These are phyloP conservation scores for Colletotrichum sp. DNA, from an alignment of 2,329 filamentous ascomycete genomes.

Conservation along the genomic window DNA sequence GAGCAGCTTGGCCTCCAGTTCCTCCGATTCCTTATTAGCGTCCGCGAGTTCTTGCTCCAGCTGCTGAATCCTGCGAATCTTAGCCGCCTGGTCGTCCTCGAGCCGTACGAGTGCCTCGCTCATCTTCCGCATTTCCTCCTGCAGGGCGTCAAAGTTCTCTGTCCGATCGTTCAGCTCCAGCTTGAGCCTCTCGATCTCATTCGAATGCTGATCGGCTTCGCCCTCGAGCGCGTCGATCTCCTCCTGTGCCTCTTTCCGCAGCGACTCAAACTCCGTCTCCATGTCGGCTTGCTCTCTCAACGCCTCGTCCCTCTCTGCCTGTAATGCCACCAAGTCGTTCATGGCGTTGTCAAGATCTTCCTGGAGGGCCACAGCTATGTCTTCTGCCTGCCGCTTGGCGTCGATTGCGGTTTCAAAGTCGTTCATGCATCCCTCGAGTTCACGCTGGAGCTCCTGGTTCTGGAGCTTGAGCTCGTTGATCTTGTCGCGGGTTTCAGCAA, in stretches of 20 bases:
- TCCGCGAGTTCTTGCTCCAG: slow-evolving; percentile 84
- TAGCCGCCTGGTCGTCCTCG: slow-evolving; percentile 87
- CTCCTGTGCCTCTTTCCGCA: slow-evolving; percentile 68
- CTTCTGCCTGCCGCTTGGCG: slow-evolving; percentile 65
- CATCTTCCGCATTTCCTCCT: slow-evolving; percentile 91
- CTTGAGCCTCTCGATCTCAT: slow-evolving; percentile 73
- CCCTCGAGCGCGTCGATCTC: slow-evolving; percentile 71
- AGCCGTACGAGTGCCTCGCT: slow-evolving; percentile 85
- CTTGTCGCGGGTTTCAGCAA: slow-evolving; percentile 84
- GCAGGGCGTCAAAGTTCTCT: slow-evolving; percentile 90
- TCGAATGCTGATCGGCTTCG: slow-evolving; percentile 74
- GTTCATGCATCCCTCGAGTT: slow-evolving; percentile 78
- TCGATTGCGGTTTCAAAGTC: slow-evolving; percentile 79
- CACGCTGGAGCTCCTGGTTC: slow-evolving; percentile 85
- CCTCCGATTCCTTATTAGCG: slow-evolving; percentile 85
- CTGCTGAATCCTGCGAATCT: slow-evolving; percentile 78
- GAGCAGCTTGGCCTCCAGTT: slow-evolving; percentile 80
- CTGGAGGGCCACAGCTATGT: slow-evolving; percentile 67
- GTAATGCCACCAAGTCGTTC: slow-evolving; percentile 79
- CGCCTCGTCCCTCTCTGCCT: slow-evolving; percentile 86
- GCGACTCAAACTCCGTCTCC: slow-evolving; percentile 64
- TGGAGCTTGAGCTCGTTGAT: slow-evolving; percentile 85
- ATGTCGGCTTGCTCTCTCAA: slow-evolving; percentile 67
- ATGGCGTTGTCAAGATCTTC: slow-evolving; percentile 81
- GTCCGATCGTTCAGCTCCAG: slow-evolving; percentile 76